A percentile compares a stretch with the other conserved stretches of the same genome.
phyloP scores from a whole-genome alignment of 371 early-diverging fungal species.

The Mucor mucedo region DNA sequence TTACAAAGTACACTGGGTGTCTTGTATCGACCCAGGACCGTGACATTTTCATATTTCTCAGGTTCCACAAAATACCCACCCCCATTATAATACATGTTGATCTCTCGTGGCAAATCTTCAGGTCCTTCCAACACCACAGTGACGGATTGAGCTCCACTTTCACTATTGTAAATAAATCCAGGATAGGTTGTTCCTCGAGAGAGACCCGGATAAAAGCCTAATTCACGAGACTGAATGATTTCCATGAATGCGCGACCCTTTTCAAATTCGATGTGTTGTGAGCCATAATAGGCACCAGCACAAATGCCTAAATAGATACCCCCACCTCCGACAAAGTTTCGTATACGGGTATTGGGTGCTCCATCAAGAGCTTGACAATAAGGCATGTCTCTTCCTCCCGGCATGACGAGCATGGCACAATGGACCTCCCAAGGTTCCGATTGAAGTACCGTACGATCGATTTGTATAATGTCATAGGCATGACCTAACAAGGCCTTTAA shows the following conservation, averaged over 20 bases:
- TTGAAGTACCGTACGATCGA: conserved; percentile 71
- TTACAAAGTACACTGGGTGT: conserved; percentile 35
- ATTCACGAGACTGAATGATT: conserved; percentile 75
- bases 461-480: conserved; percentile 83
- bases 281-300: conserved; percentile 91
- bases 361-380: conserved; percentile 75
- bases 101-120: conserved; percentile 17
- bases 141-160: conserved; percentile 75
- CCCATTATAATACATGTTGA: conserved; percentile 77
- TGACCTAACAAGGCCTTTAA: conserved; percentile 75
- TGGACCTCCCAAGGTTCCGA: conserved; percentile 87
- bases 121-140: conserved; percentile 40
- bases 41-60: conserved; percentile 43
- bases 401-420: conserved; percentile 84
- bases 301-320: conserved; percentile 93
- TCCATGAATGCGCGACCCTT: conserved; percentile 57
- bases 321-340: conserved; percentile 74
- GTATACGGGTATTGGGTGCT: conserved; percentile 63
- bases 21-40: conserved; percentile 68
- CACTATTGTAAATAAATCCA: conserved; percentile 83
- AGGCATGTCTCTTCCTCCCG: conserved; percentile 90
- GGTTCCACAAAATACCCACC: conserved; percentile 78
- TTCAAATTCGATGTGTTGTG: conserved; percentile 78
- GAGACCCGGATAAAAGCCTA: conserved; percentile 75
- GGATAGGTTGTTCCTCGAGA: conserved; percentile 78